Base-by-base conservation (phyloP, 257 asterid genomes). In the Jasminum sambac region DNA sequence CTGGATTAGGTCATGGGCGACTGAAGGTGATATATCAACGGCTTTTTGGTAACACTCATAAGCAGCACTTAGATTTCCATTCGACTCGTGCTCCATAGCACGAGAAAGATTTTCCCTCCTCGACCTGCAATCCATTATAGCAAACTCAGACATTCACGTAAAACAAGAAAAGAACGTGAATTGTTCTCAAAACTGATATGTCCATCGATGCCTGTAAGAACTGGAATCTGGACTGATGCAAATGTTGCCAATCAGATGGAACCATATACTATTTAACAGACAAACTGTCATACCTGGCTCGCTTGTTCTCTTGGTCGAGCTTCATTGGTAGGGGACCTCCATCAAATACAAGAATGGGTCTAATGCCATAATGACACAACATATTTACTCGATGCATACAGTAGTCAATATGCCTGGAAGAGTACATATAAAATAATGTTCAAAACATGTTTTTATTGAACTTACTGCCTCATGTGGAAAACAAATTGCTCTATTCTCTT, bases 21-120 rank as follows among this genome's bases (percentile, higher is more conserved):
- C 39, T 70, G 85, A 91, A 82, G 99, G 99, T 77, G 99, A 89
- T 85, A 94, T 84, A 75, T 94, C 99, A 65, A 94, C 96, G 77
- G 99, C 97, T 84, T 94, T 94, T 83, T 94, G 99, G 78, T 88
- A 94, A 80, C 95, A 89, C 66, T 91, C 98, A 77, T 86, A 89
- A 71, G 99, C 98, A 80, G 96, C 99, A 71, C 81, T 72, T 63
- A 71, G 72, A 66, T 94, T 94, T 80, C 99, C 98, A 75, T 89
- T 94, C 16, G 89, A 83, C 77, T 94, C 99, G 67, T 91, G 99
- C 83, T 91, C 99, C 82, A 79, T 66, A 9, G 98, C 99, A 72
- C 99, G 95, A 67, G 91, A 70, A 44, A 91, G 95, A 75, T 89
- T 91, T 77, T 94, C 99, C 78, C 65, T 91, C 73, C 99, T 89